phyloP scores from a whole-genome alignment of 148 eudicot genomes.

The Silene latifolia region DNA sequence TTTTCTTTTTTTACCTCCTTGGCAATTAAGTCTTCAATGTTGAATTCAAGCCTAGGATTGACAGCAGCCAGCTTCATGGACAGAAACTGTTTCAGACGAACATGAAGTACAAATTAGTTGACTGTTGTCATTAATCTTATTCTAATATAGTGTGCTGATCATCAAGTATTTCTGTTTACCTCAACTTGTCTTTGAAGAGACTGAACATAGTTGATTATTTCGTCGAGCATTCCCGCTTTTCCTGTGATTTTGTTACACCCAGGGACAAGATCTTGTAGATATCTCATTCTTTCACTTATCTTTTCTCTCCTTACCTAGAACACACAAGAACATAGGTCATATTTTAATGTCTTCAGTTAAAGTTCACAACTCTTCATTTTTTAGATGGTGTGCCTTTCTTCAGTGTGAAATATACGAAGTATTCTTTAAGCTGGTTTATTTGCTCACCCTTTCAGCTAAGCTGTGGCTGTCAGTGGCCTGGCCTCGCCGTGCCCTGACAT shows the following conservation, averaged over 20 bases:
- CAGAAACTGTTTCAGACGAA: constrained; percentile 59
- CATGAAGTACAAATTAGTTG: constrained; percentile 12
- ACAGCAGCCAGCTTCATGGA: constrained; percentile 91
- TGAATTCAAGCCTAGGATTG: constrained; percentile 69
- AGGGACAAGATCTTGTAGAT: constrained; percentile 89
- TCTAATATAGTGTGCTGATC: background rate
- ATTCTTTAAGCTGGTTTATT: background rate
- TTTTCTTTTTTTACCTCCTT: constrained; percentile 55
- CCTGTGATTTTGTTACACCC: constrained; percentile 95
- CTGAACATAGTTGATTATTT: constrained; percentile 93
- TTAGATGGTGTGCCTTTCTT: background rate
- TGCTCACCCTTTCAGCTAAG: constrained; percentile 88
- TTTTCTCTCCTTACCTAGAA: constrained; percentile 87
- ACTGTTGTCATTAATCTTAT: background rate
- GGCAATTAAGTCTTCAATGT: constrained; percentile 55
- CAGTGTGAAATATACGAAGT: too few relatives aligned
- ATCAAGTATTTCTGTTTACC: constrained; percentile 41
- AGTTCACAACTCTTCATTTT: background rate
- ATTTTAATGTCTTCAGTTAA: background rate
- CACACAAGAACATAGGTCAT: constrained; percentile 11
- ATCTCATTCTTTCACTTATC: constrained; percentile 94
- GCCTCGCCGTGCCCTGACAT: constrained; percentile 94
- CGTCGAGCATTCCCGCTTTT: constrained; percentile 98
- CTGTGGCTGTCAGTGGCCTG: constrained; percentile 99
- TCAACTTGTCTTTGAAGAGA: constrained; percentile 98